Base-by-base conservation (phyloP, 805 yeast species). In the Suhomyces faveliae region DNA sequence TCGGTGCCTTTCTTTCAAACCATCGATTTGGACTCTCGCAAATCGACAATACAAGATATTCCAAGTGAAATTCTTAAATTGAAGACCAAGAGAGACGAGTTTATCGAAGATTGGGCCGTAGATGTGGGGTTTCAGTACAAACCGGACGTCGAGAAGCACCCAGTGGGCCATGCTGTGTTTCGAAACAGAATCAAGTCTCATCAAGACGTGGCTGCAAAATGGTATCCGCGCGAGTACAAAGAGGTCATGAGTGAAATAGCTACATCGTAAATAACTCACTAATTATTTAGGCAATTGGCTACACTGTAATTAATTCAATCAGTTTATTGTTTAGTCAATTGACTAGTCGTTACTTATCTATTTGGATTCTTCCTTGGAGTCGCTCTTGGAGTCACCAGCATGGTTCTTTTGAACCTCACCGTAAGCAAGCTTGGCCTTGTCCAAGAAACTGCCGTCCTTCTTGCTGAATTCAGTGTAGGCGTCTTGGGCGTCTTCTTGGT, bases 1-100 rank as follows among this genome's bases (percentile, higher is more conserved):
- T 74, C 79, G 8, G 63, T 77, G 20, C 78, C 81, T 1, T 74
- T 74, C 54, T 77, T 76, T 60, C 78, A 72, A 55, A 75, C 78
- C 6, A 73, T 77, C 47, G 70, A 76, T 55, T 57, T 73, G 19
- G 70, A 69, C 46, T 53, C 68, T 12, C 55, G 47, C 35, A 65
- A 70, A 47, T 45, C 66, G 1, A 62, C 63, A 2, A 54, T 74
- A 22, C 57, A 53, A 5, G 54, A 56, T 39, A 56, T 76, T 12
- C 67, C 73, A 0, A 37, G 50, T 6, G 59, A 59, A 8, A 54
- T 76, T 2, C 12, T 71, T 4, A 39, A 57, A 3, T 50, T 64
- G 40, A 64, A 59, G 48, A 64, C 68, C 9, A 59, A 56, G 21
- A 62, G 81, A 49, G 78, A 77, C 52, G 47, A 42, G 24, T 51